phyloP scores from a whole-genome alignment of 192 early-diverging fungal species.

The Kappamyces sp. region DNA sequence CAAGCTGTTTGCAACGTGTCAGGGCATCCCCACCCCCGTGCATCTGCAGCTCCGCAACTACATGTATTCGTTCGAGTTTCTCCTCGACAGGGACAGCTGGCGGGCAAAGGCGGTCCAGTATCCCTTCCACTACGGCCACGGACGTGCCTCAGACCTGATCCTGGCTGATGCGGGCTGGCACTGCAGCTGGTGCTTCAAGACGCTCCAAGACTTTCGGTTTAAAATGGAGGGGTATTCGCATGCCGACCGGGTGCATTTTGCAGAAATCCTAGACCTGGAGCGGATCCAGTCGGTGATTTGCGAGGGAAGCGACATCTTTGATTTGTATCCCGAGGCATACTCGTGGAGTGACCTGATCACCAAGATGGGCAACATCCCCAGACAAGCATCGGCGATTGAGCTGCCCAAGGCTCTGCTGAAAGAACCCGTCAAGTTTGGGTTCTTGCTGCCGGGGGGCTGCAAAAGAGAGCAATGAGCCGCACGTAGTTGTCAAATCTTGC shows the following conservation, averaged over 20 bases:
- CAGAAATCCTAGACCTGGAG: slow-evolving; percentile 24
- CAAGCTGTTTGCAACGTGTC: slow-evolving; percentile 37
- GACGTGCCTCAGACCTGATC: slow-evolving; percentile 26
- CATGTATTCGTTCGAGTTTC: slow-evolving; percentile 61
- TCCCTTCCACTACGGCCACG: slow-evolving; percentile 33
- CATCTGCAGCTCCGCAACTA: slow-evolving; percentile 50
- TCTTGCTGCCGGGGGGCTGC: slow-evolving; percentile 41
- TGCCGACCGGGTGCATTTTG: slow-evolving; percentile 41
- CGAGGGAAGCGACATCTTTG: slow-evolving; percentile 60
- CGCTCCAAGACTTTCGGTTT: slow-evolving; percentile 50
- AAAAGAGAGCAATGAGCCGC: background rate
- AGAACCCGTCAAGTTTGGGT: slow-evolving; percentile 23
- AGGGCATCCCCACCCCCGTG: slow-evolving; percentile 35
- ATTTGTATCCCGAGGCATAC: slow-evolving; percentile 57
- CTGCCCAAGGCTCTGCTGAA: slow-evolving; percentile 38
- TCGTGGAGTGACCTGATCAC: slow-evolving; percentile 46
- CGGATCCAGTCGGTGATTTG: slow-evolving; percentile 51
- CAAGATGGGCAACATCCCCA: slow-evolving; percentile 36
- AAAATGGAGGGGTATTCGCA: slow-evolving; percentile 61
- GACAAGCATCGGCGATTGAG: slow-evolving; percentile 30
- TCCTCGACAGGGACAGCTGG: slow-evolving; percentile 39
- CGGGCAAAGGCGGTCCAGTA: slow-evolving; percentile 38
- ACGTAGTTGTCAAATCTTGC: too few relatives aligned
- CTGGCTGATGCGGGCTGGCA: slow-evolving; percentile 63
- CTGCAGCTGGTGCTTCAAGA: slow-evolving; percentile 58